Percentiles rank a stretch among this genome's conserved stretches.
Conservation (phyloP, 768 basidiomycete species). For the Hortiboletus flavorubellus region DNA sequence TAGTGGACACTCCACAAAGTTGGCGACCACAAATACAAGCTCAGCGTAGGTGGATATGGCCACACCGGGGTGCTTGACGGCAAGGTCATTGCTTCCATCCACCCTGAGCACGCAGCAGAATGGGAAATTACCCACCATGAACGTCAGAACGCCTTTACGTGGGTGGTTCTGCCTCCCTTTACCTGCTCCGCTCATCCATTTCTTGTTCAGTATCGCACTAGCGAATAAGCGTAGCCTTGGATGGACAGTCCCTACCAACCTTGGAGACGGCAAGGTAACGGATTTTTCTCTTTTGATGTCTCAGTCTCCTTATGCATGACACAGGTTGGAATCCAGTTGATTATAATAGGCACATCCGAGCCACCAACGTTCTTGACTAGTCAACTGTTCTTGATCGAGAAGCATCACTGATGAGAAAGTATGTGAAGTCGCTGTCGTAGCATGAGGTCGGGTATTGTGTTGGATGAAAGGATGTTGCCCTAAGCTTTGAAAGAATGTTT, state of each 20-base stretch:
- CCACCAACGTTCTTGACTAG: background rate
- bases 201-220: background rate
- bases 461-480: background rate
- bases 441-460: background rate
- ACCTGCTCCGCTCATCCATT: background rate
- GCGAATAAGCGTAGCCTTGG: accelerated
- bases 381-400: background rate
- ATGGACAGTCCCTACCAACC: background rate
- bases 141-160: background rate
- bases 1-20: background rate
- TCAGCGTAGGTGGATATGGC: background rate
- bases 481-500: no score
- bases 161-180: background rate
- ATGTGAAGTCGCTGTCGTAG: background rate
- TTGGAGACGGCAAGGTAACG: background rate
- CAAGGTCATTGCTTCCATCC: background rate
- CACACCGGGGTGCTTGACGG: background rate
- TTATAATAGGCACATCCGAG: background rate
- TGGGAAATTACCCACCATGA: background rate
- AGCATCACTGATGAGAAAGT: background rate
- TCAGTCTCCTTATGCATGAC: background rate
- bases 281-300: background rate
- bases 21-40: background rate
- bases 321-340: background rate
- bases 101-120: background rate